These are phyloP conservation scores for Aplosporella prunicola DNA, from an alignment of 2,329 filamentous ascomycete species.

Conservation along the genomic window DNA sequence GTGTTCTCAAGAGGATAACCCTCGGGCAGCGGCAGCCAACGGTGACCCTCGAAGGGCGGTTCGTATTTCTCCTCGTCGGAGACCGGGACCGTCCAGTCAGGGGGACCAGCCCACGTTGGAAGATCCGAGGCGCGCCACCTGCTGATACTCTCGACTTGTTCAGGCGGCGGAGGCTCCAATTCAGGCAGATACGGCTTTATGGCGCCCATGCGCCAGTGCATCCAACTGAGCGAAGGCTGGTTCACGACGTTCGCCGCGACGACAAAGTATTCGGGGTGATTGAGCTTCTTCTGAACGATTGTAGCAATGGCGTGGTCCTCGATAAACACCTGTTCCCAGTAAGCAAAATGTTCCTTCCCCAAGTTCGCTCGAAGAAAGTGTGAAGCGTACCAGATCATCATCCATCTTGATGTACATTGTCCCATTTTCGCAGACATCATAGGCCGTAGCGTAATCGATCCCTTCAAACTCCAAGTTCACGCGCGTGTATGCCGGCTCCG, in stretches of 20 bases:
- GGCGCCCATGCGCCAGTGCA: constrained; percentile 46
- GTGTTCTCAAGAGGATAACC: constrained; percentile 33
- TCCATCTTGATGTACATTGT: constrained; percentile 36
- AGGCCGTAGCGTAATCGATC: constrained; percentile 14
- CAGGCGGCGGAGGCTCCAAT: constrained; percentile 15
- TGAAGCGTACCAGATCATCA: constrained; percentile 26
- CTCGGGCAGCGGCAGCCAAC: constrained; percentile 41
- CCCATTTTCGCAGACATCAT: constrained; percentile 16
- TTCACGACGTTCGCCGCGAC: constrained; percentile 51
- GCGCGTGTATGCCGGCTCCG: constrained; percentile 22
- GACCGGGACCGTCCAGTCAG: constrained; percentile 16
- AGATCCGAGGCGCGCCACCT: constrained; percentile 33
- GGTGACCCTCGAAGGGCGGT: constrained; percentile 36
- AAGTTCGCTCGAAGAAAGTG: neutral
- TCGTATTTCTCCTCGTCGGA: constrained; percentile 15
- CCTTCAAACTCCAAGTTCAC: constrained; percentile 13
- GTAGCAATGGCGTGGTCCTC: constrained; percentile 42
- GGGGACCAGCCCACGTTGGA: constrained; percentile 24
- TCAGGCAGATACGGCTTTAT: constrained; percentile 48
- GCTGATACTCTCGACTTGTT: constrained; percentile 16
- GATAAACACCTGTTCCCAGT: constrained; percentile 24
- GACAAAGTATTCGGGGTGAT: constrained; percentile 41
- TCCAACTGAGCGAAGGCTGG: constrained; percentile 44
- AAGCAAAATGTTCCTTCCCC: neutral
- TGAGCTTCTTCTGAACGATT: constrained; percentile 43